Conservation (phyloP, 2,329 filamentous ascomycete species). For the Rachicladosporium sp. region DNA sequence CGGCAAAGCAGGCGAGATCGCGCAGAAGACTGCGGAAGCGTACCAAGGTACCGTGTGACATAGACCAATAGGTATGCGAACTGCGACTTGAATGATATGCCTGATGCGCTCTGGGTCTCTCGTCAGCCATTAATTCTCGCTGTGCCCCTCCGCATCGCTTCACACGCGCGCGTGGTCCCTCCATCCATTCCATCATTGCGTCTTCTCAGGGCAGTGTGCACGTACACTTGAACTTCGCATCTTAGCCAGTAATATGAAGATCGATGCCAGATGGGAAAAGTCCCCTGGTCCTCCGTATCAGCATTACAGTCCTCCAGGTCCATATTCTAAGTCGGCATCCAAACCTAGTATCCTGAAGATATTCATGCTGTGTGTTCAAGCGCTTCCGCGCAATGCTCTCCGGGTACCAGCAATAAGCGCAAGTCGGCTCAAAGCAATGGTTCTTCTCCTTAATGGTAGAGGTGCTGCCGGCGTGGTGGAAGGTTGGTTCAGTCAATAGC, state of each 20-base stretch:
- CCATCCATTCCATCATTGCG: background rate
- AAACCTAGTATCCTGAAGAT: slow-evolving; percentile 56
- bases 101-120: slow-evolving; percentile 67
- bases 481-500: too few relatives aligned
- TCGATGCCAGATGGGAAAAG: slow-evolving; percentile 87
- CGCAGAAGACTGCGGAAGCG: slow-evolving; percentile 1
- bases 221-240: slow-evolving; percentile 79
- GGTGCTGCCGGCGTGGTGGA: too few relatives aligned
- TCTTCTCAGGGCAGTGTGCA: slow-evolving; percentile 7
- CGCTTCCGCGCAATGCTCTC: background rate
- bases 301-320: slow-evolving; percentile 9
- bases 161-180: background rate
- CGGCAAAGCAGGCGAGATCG: too few relatives aligned
- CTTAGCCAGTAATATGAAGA: slow-evolving; percentile 90
- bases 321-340: slow-evolving; percentile 11
- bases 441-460: too few relatives aligned
- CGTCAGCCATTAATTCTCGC: too few relatives aligned
- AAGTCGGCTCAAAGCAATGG: too few relatives aligned
- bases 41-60: slow-evolving; percentile 69
- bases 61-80: slow-evolving; percentile 91
- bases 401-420: too few relatives aligned
- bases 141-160: background rate
- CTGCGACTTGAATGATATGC: slow-evolving; percentile 99
- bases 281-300: slow-evolving; percentile 49
- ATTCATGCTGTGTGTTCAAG: slow-evolving; percentile 41